These are phyloP conservation scores for Singerocomus inundabilis DNA, from an alignment of 1,284 basidiomycete species.

Conservation along the genomic window DNA sequence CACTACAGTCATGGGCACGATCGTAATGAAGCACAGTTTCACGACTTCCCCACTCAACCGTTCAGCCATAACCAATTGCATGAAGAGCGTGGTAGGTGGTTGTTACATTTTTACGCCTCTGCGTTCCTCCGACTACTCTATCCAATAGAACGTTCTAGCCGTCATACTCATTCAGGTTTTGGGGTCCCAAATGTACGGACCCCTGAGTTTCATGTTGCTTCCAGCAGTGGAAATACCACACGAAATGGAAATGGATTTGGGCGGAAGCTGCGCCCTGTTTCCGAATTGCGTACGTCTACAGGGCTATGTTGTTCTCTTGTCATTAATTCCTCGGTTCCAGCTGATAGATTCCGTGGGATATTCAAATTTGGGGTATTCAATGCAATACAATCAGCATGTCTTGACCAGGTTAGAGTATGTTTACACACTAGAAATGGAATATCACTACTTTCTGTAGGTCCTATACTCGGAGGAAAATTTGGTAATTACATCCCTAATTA, in stretches of 20 bases:
- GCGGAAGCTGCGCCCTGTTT: constrained; percentile 62
- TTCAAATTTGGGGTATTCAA: constrained; percentile 93
- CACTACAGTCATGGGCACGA: neutral
- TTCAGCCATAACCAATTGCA: neutral
- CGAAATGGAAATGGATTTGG: constrained; percentile 38
- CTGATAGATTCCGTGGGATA: constrained; percentile 74
- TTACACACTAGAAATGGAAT: neutral
- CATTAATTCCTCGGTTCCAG: constrained; percentile 39
- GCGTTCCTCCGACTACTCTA: neutral
- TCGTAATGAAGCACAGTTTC: constrained; percentile 1
- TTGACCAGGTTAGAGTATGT: constrained; percentile 59
- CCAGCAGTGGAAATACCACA: constrained; percentile 23
- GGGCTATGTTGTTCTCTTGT: neutral
- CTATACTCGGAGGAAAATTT: constrained; percentile 71
- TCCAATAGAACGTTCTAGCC: constrained; percentile 10
- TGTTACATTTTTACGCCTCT: neutral
- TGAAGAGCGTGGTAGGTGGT: constrained; percentile 9
- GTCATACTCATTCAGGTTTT: neutral
- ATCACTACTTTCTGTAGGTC: constrained; percentile 45
- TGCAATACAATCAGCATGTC: constrained; percentile 82
- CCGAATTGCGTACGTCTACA: constrained; percentile 63
- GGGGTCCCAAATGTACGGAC: neutral
- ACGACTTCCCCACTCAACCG: neutral
- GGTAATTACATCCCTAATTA: constrained; percentile 39
- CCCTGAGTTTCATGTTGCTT: neutral